Evolutionary conservation across 768 basidiomycete species (phyloP), one percentile per base, ranked within the genome.

Genomic region (Phylloporus scabripes): DNA sequence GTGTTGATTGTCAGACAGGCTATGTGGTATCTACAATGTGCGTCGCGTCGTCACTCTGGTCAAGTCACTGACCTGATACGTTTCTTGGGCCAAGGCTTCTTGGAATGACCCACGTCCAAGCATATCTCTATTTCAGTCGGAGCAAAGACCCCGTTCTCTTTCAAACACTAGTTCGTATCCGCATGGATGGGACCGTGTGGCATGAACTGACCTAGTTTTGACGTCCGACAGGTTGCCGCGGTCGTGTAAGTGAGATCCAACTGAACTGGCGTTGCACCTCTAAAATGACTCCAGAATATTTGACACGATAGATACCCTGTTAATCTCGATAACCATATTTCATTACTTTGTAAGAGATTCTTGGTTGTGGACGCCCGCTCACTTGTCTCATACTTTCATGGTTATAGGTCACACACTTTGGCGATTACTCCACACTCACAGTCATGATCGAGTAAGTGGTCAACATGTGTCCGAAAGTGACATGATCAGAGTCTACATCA

Each of bases 11-110:
- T 17, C 11, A 41, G 21, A 40, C 38, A 53, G 51, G 51, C 39
- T 52, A 42, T 20, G 51, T 52, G 28, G 21, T 45, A n/a, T 9
- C 40, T 21, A 55, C 54, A 9, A 48, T 42, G 47, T 55, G 32
- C 28, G 50, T 26, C 18, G n/a, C 21, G 1, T 7, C 12, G 33
- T 20, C 14, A 14, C 28, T 42, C n/a, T n/a, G n/a, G n/a, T n/a
- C 17, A 18, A 42, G 4, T 4, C 17, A 17, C 29, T 24, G 11
- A 37, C 21, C 40, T 33, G 37, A 51, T 26, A 8, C 3, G 8
- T 18, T 15, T 36, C 24, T 47, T 29, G 17, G 28, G 8, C 15
- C 2, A 34, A 54, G 46, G 49, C 33, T 54, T 23, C 48, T 50
- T 12, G 48, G 55, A 7, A 36, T 17, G 18, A 45, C 48, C 6